Percentiles rank a stretch among this genome's conserved stretches.
Conservation (phyloP, 495 filamentous ascomycete genomes). For the Recurvomyces mirabilis region DNA sequence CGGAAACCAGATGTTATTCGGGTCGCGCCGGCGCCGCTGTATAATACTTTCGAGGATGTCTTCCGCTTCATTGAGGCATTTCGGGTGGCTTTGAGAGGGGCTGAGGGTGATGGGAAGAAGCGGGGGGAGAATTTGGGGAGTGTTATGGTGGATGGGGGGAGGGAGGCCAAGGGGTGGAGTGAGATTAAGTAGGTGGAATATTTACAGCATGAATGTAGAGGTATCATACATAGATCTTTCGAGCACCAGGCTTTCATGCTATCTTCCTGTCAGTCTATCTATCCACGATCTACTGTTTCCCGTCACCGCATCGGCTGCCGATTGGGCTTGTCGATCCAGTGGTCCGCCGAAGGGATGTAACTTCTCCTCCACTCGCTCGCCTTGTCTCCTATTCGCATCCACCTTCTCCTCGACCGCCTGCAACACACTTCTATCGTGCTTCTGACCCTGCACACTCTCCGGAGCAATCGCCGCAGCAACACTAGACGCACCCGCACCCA, state of each 20-base stretch:
- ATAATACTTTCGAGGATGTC: conserved; percentile 74
- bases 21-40: conserved; percentile 84
- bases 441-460: conserved; percentile 11
- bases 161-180: conserved; percentile 21
- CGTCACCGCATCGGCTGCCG: conserved; percentile 2
- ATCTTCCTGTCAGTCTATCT: conserved; percentile 22
- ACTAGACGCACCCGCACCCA: conserved; percentile 1
- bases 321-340: conserved; percentile 23
- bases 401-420: conserved; percentile 19
- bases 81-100: too few species aligned
- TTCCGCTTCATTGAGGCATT: conserved; percentile 63
- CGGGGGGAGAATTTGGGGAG: conserved; percentile 2
- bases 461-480: not conserved
- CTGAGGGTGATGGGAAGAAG: conserved; percentile 8
- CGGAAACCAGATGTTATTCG: conserved; percentile 80
- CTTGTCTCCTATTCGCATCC: conserved; percentile 14
- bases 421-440: conserved; percentile 14
- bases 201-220: too few species aligned
- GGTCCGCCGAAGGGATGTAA: conserved; percentile 17
- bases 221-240: conserved; percentile 3
- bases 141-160: conserved; percentile 21
- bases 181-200: conserved; percentile 22
- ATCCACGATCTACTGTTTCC: conserved; percentile 19
- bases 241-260: not conserved
- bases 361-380: conserved; percentile 16